A percentile compares a stretch with the other conserved stretches of the same genome.
Conservation (phyloP, 352 stramenopile species). For the Pythium folliculosum region DNA sequence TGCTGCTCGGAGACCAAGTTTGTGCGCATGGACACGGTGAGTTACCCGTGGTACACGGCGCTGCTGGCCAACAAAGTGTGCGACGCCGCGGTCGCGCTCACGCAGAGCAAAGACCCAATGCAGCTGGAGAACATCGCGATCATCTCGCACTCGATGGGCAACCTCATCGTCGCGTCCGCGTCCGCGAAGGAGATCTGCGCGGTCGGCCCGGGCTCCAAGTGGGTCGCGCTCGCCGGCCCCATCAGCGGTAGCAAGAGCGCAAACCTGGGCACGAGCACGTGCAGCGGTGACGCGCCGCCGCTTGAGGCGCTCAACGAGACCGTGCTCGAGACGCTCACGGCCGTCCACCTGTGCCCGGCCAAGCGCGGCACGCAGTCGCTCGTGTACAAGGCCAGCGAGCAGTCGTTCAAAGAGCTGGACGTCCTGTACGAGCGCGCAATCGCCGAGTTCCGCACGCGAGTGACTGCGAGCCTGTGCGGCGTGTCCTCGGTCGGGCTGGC, state of each 20-base stretch:
- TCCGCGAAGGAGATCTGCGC: constrained; percentile 25
- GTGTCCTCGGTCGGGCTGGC: constrained; percentile 23
- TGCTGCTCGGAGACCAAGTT: constrained; percentile 39
- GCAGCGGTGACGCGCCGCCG: background rate
- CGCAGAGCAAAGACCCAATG: constrained; percentile 25
- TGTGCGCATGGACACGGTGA: constrained; percentile 35
- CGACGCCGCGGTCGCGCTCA: constrained; percentile 24
- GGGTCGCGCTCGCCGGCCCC: constrained; percentile 31
- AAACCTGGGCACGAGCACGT: constrained; percentile 2
- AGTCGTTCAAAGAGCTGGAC: constrained; percentile 5
- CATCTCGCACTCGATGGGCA: constrained; percentile 40
- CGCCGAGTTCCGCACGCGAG: background rate
- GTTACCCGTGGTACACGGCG: constrained; percentile 27
- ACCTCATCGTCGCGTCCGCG: constrained; percentile 29
- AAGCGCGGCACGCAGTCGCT: constrained; percentile 7
- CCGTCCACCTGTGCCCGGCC: constrained; percentile 7
- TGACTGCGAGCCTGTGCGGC: constrained; percentile 28
- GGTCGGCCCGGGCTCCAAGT: constrained; percentile 25
- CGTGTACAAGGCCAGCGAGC: background rate
- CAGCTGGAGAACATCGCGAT: constrained; percentile 14
- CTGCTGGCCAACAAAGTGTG: constrained; percentile 30
- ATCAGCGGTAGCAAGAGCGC: constrained; percentile 30
- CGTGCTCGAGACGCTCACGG: constrained; percentile 5
- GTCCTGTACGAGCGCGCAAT: constrained; percentile 22
- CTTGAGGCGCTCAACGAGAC: background rate